Evolutionary conservation across 805 yeast genomes (phyloP).

Genomic region (Wickerhamomyces alni): DNA sequence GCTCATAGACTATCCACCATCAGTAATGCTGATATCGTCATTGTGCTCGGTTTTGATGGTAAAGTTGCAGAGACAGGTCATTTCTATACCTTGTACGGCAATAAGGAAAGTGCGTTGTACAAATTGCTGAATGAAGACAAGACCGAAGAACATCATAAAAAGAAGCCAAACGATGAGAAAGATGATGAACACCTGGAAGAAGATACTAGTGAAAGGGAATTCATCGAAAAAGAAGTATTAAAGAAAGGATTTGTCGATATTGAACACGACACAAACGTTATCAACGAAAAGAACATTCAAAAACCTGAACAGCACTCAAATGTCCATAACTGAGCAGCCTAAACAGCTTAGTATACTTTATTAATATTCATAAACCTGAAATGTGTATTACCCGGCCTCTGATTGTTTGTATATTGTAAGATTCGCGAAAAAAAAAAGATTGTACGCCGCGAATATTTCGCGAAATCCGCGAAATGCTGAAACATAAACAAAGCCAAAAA

Average conservation of each 20-base stretch:
- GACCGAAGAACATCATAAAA: constrained; percentile 6
- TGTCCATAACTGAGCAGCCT: too few relatives aligned
- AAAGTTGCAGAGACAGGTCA: constrained; percentile 72
- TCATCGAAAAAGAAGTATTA: constrained; percentile 19
- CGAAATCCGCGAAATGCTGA: too few relatives aligned
- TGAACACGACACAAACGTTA: constrained; percentile 7
- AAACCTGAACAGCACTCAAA: background rate
- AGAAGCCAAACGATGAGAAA: constrained; percentile 7
- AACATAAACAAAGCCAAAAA: too few relatives aligned
- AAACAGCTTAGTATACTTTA: too few relatives aligned
- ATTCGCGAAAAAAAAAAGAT: too few relatives aligned
- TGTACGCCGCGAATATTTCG: too few relatives aligned
- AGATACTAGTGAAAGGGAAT: constrained; percentile 13
- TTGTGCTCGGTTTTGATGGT: constrained; percentile 80
- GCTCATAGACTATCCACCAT: constrained; percentile 94
- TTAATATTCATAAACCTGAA: too few relatives aligned
- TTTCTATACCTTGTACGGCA: constrained; percentile 49
- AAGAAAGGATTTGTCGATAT: constrained; percentile 16
- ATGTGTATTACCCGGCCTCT: too few relatives aligned
- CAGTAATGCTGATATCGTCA: constrained; percentile 73
- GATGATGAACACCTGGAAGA: constrained; percentile 4
- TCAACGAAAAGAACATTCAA: background rate
- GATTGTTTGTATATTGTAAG: too few relatives aligned
- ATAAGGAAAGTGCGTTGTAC: constrained; percentile 35
- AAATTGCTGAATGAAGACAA: constrained; percentile 32